Evolutionary conservation across 495 filamentous ascomycete species (phyloP), one percentile per base, ranked within the genome.

Genomic region (Aspergillus sclerotiicarbonarius): DNA sequence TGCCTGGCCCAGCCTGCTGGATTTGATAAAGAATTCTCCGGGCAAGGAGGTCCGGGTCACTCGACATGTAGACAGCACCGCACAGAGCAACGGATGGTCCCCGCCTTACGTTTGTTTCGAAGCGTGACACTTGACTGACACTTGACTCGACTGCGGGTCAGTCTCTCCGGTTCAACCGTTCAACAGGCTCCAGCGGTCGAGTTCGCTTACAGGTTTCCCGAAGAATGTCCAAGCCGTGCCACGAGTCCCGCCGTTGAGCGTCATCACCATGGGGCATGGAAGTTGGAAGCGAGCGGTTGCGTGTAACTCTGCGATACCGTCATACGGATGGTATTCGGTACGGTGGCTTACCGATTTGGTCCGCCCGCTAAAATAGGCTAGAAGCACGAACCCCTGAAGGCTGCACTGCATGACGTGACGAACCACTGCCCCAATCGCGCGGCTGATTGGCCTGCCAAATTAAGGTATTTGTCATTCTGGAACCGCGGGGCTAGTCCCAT

Each of bases 391-490:
- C 58, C 63, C 63, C 61, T 59, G 54, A 57, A 5, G 25, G 25
- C 25, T 25, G 54, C 43, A 20, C 46, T 33, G 49, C 58, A 59
- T 59, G 61, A 63, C 55, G 59, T 67, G 60, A 67, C 60, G 60
- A 68, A 64, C 63, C 56, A 52, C 54, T 43, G 25, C 31, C 41
- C 8, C 51, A 44, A 46, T 47, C 45, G 19, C 8, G 33, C 32
- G 8, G 39, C 48, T 61, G 52, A 65, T 70, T 66, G 66, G 57
- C 13, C 31, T 43, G 61, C 47, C 43, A 54, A 62, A 54, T 46
- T 62, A 64, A 67, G 59, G 64, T 76, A 76, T 76, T 76, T 76
- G 73, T 74, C 70, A 76, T 71, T 71, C 53, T 67, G 46, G 37
- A 44, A 45, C 44, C n/a, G 35, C 59, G 35, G 53, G 21, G 37